Percentiles rank a stretch among this genome's conserved stretches.
phyloP scores from a whole-genome alignment of 306 rosid species.

The Dalbergia oliveri region DNA sequence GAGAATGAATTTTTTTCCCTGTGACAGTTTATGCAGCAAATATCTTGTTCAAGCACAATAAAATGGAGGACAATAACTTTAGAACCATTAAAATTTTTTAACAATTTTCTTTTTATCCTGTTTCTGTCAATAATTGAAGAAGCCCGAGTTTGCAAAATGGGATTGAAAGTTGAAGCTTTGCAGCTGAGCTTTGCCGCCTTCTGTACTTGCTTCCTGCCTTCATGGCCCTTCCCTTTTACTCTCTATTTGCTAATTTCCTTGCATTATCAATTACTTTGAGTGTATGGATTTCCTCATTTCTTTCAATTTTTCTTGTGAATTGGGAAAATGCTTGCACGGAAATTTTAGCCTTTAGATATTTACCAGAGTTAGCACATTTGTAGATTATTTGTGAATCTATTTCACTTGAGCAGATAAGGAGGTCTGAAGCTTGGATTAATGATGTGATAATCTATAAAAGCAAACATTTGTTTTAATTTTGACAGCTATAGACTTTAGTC shows the following conservation, averaged over 20 bases:
- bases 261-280: not conserved
- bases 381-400: not conserved
- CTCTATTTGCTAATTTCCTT: not conserved
- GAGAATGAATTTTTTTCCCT: not conserved
- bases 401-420: not conserved
- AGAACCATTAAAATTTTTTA: constrained; percentile 13
- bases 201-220: not conserved
- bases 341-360: constrained; percentile 8
- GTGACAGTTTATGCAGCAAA: not conserved
- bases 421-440: constrained; percentile 23
- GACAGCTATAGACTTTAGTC: constrained; percentile 6
- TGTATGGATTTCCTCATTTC: not conserved
- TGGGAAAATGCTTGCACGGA: not conserved
- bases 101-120: no score
- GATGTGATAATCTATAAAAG: constrained; percentile 13
- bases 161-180: not conserved
- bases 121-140: not conserved
- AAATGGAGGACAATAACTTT: constrained; percentile 30
- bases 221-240: not conserved
- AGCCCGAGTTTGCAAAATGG: not conserved
- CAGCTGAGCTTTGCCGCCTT: not conserved
- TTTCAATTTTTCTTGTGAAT: constrained; percentile 1
- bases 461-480: constrained; percentile 32
- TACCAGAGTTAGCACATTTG: not conserved
- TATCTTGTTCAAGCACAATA: constrained; percentile 23